phyloP scores from a whole-genome alignment of 768 basidiomycete species.

The Tricholoma flavovirens region DNA sequence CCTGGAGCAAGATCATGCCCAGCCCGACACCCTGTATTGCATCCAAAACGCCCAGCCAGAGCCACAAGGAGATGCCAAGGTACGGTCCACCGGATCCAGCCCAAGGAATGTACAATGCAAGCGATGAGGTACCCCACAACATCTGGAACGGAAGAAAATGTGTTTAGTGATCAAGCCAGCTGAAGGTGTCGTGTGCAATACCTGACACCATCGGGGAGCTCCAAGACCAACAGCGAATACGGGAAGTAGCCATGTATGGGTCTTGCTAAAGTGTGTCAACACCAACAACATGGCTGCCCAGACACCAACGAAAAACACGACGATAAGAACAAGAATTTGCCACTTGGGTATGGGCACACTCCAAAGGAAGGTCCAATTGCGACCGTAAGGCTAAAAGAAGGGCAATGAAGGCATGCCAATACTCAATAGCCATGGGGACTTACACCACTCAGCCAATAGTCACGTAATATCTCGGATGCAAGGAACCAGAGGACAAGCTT shows the following conservation, averaged over 20 bases:
- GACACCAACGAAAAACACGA: slow-evolving; percentile 80
- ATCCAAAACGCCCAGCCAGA: slow-evolving; percentile 93
- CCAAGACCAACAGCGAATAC: slow-evolving; percentile 95
- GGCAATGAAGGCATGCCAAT: neutral
- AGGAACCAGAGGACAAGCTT: slow-evolving; percentile 96
- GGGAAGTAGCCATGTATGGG: slow-evolving; percentile 91
- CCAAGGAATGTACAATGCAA: slow-evolving; percentile 93
- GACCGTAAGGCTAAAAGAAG: slow-evolving; percentile 68
- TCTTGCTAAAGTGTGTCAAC: slow-evolving; percentile 84
- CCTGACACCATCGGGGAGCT: slow-evolving; percentile 93
- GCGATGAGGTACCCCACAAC: slow-evolving; percentile 92
- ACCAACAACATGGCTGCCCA: slow-evolving; percentile 74
- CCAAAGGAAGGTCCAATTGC: slow-evolving; percentile 96
- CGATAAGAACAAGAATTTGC: slow-evolving; percentile 75
- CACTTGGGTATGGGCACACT: slow-evolving; percentile 74
- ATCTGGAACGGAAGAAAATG: slow-evolving; percentile 39
- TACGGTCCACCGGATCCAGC: slow-evolving; percentile 82
- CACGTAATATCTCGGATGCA: slow-evolving; percentile 84
- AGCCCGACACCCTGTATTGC: slow-evolving; percentile 93
- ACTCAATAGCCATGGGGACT: slow-evolving; percentile 23
- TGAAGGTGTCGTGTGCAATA: slow-evolving; percentile 20
- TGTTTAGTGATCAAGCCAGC: neutral
- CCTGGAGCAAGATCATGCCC: slow-evolving; percentile 84
- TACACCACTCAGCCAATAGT: slow-evolving; percentile 88
- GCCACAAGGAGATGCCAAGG: slow-evolving; percentile 84